These are phyloP conservation scores for Thelonectria olida DNA, from an alignment of 2,329 filamentous ascomycete species.

Conservation along the genomic window DNA sequence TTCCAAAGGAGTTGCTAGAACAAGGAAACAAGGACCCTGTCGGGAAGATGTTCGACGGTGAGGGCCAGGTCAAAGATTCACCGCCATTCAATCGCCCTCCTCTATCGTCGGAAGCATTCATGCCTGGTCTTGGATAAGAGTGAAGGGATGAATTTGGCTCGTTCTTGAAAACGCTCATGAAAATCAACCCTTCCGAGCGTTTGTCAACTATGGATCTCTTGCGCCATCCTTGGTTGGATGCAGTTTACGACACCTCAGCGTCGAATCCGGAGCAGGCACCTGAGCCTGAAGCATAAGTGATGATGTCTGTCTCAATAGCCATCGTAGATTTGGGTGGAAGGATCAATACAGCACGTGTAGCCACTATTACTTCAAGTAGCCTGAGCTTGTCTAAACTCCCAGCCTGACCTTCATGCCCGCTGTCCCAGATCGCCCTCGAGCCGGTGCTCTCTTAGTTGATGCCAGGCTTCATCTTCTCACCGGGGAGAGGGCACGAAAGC, in stretches of 20 bases:
- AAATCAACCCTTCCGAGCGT: slow-evolving; percentile 24
- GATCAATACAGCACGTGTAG: too few species aligned
- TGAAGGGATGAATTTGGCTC: slow-evolving; percentile 20
- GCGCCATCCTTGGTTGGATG: slow-evolving; percentile 25
- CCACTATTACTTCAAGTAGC: too few species aligned
- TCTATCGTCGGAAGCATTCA: slow-evolving; percentile 14
- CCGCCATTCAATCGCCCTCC: background rate
- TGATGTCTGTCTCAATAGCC: background rate
- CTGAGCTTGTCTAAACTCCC: too few species aligned
- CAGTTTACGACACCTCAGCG: background rate
- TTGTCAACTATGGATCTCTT: slow-evolving; percentile 11
- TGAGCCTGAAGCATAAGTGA: background rate
- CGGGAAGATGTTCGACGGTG: slow-evolving; percentile 4
- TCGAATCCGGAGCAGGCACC: background rate
- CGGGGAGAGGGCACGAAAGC: too few species aligned
- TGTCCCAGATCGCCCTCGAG: too few species aligned
- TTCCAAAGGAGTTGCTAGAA: slow-evolving; percentile 22
- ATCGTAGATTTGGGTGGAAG: too few species aligned
- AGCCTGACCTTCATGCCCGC: too few species aligned
- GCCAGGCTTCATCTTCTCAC: too few species aligned
- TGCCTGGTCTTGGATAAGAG: slow-evolving; percentile 19
- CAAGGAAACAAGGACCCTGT: slow-evolving; percentile 20
- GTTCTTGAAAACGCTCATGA: slow-evolving; percentile 28
- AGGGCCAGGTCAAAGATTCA: slow-evolving; percentile 15
- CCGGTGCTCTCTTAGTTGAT: too few species aligned